Base-by-base conservation (phyloP, 345 rosid genomes). In the Dipteronia dyeriana region DNA sequence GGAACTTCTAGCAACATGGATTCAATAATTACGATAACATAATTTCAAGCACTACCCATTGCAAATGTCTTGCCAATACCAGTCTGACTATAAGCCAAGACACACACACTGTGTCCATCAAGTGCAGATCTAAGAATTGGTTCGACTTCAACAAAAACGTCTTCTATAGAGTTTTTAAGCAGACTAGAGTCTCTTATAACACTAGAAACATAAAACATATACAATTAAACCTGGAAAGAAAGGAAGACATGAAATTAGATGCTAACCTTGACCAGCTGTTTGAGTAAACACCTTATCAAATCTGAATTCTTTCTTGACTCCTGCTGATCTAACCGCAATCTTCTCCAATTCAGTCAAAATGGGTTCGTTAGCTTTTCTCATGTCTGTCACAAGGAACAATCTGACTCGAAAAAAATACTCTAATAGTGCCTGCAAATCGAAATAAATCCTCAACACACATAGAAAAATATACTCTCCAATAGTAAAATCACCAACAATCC, bases 61-160 rank as follows among this genome's bases (percentile, higher is more conserved):
- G 99, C 90, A 76, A 85, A 93, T 47, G 97, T 95, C 89, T 95
- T 95, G 68, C 99, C 98, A 7, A 96, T 92, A n/a, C 96, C 94
- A 2, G 98, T 95, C 86, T 93, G 97, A 73, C 97, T 98, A 80
- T 90, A 95, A 14, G 99, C 99, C 76, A 95, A 82, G n/a, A 95
- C 79, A 71, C 96, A 93, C 22, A 86, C 99, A 82, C 91, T 91
- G 85, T 93, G 88, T 45, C 99, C 99, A 74, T 95, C 98, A 45
- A 95, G 92, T 3, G 96, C 99, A 70, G 94, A 95, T 89, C 92
- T 85, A 75, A 93, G 87, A 74, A 93, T 84, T 4, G 98, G 94
- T 82, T 89, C 89, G 29, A 92, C 92, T 82, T 95, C 99, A 74
- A 76, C 77, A 61, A 91, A 95, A 79, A 91, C 83, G 76, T 93